A percentile compares a stretch with the other conserved stretches of the same genome.
Evolutionary conservation across 2,329 filamentous ascomycete species (phyloP).

Genomic region (Teratosphaeria zuluensis): DNA sequence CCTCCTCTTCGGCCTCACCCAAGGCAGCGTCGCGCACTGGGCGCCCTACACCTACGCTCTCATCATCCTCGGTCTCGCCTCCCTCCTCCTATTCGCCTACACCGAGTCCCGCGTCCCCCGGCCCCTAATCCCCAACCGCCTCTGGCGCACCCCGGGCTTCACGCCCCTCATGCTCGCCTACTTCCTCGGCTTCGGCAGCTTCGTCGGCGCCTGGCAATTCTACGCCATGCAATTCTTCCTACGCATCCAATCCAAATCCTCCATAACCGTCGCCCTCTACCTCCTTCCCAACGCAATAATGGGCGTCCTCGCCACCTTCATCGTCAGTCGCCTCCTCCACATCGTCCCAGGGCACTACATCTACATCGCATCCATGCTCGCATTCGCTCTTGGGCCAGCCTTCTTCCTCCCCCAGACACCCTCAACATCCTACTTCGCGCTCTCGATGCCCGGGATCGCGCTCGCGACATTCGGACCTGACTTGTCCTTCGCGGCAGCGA

Average conservation of each 20-base stretch:
- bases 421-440: constrained; percentile 35
- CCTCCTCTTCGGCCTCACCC: constrained; percentile 28
- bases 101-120: constrained; percentile 23
- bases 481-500: constrained; percentile 38
- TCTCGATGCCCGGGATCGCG: constrained; percentile 36
- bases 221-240: constrained; percentile 33
- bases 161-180: constrained; percentile 35
- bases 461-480: constrained; percentile 40
- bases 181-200: constrained; percentile 32
- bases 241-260: constrained; percentile 29
- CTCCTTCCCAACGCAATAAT: constrained; percentile 37
- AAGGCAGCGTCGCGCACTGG: constrained; percentile 27
- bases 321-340: constrained; percentile 39
- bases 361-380: constrained; percentile 34
- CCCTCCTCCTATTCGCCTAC: constrained; percentile 25
- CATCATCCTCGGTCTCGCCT: constrained; percentile 23
- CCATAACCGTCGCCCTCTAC: constrained; percentile 35
- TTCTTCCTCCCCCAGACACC: constrained; percentile 35
- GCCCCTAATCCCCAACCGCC: constrained; percentile 26
- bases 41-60: constrained; percentile 28
- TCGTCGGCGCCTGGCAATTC: constrained; percentile 22
- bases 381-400: constrained; percentile 28
- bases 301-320: constrained; percentile 36
- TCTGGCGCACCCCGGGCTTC: constrained; percentile 37
- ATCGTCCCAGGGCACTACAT: constrained; percentile 39